Evolutionary conservation across 2,329 filamentous ascomycete species (phyloP), one percentile per base, ranked within the genome.

Genomic region (Aaosphaeria pasadenensis): DNA sequence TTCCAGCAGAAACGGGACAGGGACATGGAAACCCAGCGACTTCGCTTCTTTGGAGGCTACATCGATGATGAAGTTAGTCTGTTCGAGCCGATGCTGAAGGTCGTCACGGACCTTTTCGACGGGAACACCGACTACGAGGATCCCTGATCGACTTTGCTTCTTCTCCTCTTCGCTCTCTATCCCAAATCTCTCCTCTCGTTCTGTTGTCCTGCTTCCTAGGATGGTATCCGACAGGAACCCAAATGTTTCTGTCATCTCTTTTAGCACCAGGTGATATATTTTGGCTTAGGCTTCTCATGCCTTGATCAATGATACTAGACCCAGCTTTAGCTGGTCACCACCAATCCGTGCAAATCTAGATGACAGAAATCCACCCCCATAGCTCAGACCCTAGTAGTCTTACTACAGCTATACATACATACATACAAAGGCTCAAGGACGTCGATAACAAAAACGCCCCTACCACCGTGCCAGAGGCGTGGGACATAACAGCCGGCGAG

Each of bases 81-180:
- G 11, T 63, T 73, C 44, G 73, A 70, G 44, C 68, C 71, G 2
- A 76, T 76, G 74, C 56, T 76, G 50, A 72, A 73, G 58, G 74
- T 76, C 7, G 73, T 76, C 17, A 71, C 72, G 45, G 67, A 71
- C 51, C 64, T 76, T 11, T 76, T 76, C 53, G 64, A 74, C 47
- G 73, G 71, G 31, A 58, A 63, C 46, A 67, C 71, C 50, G 74
- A 76, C 56, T 76, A 74, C 49, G 67, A 72, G 44, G 71, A 74
- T 53, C 66, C 70, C 38, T 74, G 62, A 67, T 50, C 45, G 43
- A 47, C 45, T 44, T 36, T 17, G 48, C 30, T 33, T 29, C 39
- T 5, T n/a, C 24, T 40, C 30, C 46, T 35, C 48, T 43, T 30
- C 44, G 11, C 36, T 29, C 39, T 49, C 38, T 36, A 7, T 4